These are phyloP conservation scores for Boletus semigastroideus DNA, from an alignment of 1,284 basidiomycete species.

Conservation along the genomic window DNA sequence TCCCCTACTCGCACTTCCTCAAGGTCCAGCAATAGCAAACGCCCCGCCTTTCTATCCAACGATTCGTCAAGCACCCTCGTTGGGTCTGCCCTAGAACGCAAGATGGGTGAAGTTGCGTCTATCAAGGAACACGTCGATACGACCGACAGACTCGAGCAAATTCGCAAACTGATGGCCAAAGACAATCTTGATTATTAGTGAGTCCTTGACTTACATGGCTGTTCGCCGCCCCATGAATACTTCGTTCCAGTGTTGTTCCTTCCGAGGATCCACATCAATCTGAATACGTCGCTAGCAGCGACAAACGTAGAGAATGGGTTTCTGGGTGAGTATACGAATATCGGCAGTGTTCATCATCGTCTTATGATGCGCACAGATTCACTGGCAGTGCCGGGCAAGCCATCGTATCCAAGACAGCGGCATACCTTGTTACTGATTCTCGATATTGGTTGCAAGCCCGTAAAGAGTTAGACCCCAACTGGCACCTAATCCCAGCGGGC, in stretches of 20 bases:
- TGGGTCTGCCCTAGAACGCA: conserved; percentile 66
- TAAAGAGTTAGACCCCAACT: conserved; percentile 74
- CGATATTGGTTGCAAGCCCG: conserved; percentile 88
- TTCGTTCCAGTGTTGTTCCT: conserved; percentile 58
- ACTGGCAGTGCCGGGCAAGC: conserved; percentile 85
- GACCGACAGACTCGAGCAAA: conserved; percentile 57
- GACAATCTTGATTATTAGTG: conserved; percentile 85
- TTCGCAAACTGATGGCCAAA: conserved; percentile 71
- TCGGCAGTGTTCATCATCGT: neutral
- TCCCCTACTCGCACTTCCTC: conserved; percentile 41
- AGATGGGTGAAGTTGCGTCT: conserved; percentile 60
- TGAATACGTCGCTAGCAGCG: conserved; percentile 80
- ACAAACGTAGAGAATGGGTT: conserved; percentile 83
- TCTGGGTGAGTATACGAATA: conserved; percentile 59
- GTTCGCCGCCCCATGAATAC: conserved; percentile 8
- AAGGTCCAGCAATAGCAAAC: conserved; percentile 39
- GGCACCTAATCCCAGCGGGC: conserved; percentile 75
- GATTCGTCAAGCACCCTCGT: conserved; percentile 72
- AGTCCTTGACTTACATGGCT: conserved; percentile 35
- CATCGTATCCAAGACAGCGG: conserved; percentile 64
- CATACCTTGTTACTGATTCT: conserved; percentile 83
- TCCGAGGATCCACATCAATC: conserved; percentile 89
- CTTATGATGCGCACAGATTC: conserved; percentile 53
- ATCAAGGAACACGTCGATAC: conserved; percentile 58
- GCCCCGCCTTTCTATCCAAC: conserved; percentile 49